Evolutionary conservation across 2,329 filamentous ascomycete genomes (phyloP).

Genomic region (Podosphaera fusca): DNA sequence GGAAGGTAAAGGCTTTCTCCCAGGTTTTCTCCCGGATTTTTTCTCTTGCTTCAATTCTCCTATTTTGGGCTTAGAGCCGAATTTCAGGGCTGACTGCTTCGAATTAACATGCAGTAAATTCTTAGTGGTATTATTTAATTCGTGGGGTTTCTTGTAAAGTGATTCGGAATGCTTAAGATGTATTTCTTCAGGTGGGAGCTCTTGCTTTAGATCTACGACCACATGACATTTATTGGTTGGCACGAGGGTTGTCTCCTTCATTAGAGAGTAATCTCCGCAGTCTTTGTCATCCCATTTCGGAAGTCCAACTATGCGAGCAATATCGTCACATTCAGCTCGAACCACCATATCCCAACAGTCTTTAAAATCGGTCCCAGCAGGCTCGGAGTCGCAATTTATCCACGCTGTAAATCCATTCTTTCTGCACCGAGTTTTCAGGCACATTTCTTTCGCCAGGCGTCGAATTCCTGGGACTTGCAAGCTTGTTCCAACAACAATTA

Average conservation of each 20-base stretch:
- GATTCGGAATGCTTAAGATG: constrained; percentile 36
- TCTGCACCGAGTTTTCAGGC: constrained; percentile 59
- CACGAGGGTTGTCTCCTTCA: constrained; percentile 21
- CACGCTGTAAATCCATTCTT: constrained; percentile 74
- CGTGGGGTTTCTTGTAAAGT: constrained; percentile 23
- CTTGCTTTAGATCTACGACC: constrained; percentile 18
- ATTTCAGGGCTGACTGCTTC: constrained; percentile 28
- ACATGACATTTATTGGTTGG: constrained; percentile 21
- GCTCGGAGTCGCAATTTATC: constrained; percentile 79
- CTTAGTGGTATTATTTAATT: constrained; percentile 5
- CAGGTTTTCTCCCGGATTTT: constrained; percentile 10
- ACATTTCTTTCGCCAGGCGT: constrained; percentile 76
- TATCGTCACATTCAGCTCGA: constrained; percentile 65
- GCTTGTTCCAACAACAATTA: constrained; percentile 88
- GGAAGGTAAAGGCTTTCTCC: constrained; percentile 10
- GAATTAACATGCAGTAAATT: constrained; percentile 14
- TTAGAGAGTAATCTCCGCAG: constrained; percentile 24
- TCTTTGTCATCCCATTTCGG: constrained; percentile 36
- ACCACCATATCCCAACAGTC: constrained; percentile 88
- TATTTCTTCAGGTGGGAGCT: constrained; percentile 22
- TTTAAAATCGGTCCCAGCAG: constrained; percentile 62
- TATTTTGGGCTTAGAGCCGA: constrained; percentile 5
- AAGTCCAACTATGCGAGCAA: constrained; percentile 48
- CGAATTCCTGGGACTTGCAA: constrained; percentile 86
- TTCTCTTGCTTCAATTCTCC: constrained; percentile 4